A percentile compares a stretch with the other conserved stretches of the same genome.
Conservation (phyloP, 2,329 filamentous ascomycete species). For the Dactylellina parvicollis region DNA sequence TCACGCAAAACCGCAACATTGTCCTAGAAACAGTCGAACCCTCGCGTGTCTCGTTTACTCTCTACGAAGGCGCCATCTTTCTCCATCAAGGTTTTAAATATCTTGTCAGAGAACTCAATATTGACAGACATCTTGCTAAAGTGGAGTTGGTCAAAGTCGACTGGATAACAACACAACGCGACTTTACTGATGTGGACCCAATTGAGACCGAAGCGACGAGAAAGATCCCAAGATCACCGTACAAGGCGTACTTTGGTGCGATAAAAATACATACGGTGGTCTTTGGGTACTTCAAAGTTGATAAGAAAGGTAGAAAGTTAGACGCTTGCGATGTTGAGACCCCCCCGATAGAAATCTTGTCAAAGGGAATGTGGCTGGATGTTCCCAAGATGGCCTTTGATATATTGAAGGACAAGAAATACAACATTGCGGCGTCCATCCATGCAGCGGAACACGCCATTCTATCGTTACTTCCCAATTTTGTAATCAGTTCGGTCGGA, state of each 20-base stretch:
- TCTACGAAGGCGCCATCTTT: constrained; percentile 97
- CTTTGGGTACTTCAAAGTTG: constrained; percentile 98
- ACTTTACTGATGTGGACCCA: constrained; percentile 93
- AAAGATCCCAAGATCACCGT: constrained; percentile 67
- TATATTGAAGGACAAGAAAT: constrained; percentile 75
- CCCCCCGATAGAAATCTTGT: constrained; percentile 83
- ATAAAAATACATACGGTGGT: constrained; percentile 89
- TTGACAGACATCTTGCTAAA: constrained; percentile 81
- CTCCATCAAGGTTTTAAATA: constrained; percentile 95
- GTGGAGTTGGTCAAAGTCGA: constrained; percentile 91
- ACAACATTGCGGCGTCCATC: constrained; percentile 88
- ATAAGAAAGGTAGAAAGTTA: constrained; percentile 79
- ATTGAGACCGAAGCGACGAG: constrained; percentile 90
- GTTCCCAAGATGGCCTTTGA: constrained; percentile 81
- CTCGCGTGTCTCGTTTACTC: constrained; percentile 90
- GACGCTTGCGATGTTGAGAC: constrained; percentile 95
- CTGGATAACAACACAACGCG: constrained; percentile 92
- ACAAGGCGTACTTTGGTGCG: constrained; percentile 78
- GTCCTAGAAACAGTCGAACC: constrained; percentile 97
- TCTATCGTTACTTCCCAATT: constrained; percentile 84
- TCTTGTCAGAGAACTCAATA: constrained; percentile 83
- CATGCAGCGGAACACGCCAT: constrained; percentile 95
- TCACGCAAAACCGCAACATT: constrained; percentile 80
- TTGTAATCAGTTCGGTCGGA: constrained; percentile 86
- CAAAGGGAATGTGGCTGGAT: constrained; percentile 95